Evolutionary conservation across 2,329 filamentous ascomycete genomes (phyloP), one percentile per base, ranked within the genome.

Genomic region (Aspergillus uvarum): DNA sequence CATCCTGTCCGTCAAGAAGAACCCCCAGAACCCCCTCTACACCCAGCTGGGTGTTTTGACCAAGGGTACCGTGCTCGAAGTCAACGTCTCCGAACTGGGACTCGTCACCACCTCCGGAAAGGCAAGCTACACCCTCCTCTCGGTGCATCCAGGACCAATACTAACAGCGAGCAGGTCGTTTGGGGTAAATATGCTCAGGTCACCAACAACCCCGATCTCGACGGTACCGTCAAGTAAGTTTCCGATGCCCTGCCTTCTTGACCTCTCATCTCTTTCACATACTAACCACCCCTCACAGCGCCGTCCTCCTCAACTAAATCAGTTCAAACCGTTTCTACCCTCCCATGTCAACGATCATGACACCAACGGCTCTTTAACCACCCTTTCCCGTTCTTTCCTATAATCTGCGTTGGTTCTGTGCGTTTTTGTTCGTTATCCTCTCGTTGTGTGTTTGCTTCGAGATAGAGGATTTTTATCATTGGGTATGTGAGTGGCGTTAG

Each of bases 11-110:
- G 89, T 91, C 60, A 90, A 92, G 83, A 92, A 92, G 83, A 94
- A 93, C 78, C 91, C 91, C 2, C 90, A 92, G 78, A 92, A 92
- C 74, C 91, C 91, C 0, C 83, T 96, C 73, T 96, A 96, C 79
- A 97, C 94, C 0, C 92, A 96, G 72, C 81, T 98, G 5, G 94
- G 94, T 62, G 93, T 96, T 3, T 76, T 97, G 71, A 94, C 90
- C 51, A 92, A 92, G 79, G 91, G 91, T 65, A 94, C 87, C 31
- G 86, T 89, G 62, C 87, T 94, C 71, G 94, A 98, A 78, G 92
- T 98, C 70, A 96, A 99, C 74, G 92, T 97, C 31, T 90, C 86
- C 59, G 95, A 99, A 75, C 79, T 98, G 64, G 95, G 95, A 64
- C 81, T 98, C 63, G 92, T 96, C 16, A 98, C 95, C 2, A 89